A percentile compares a stretch with the other conserved stretches of the same genome.
These are phyloP conservation scores for Potentilla sterilis DNA, from an alignment of 306 rosid genomes.

Conservation along the genomic window DNA sequence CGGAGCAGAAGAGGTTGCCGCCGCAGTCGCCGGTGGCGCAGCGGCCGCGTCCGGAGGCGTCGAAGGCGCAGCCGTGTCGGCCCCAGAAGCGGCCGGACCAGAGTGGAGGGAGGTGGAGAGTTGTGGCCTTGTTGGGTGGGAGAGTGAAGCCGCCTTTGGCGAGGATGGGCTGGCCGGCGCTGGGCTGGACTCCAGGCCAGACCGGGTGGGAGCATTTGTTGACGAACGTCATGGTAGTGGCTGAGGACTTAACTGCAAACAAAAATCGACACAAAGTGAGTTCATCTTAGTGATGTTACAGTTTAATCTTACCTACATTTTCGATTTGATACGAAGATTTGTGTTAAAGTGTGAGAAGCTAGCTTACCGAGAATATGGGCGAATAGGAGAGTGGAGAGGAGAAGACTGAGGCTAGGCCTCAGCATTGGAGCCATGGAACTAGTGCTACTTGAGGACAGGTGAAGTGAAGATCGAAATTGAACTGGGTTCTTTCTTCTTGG, in stretches of 20 bases:
- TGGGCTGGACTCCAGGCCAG: conserved; percentile 92
- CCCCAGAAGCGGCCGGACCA: conserved; percentile 99
- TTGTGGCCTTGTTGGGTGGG: conserved; percentile 48
- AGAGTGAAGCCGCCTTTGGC: conserved; percentile 90
- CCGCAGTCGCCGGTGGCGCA: conserved; percentile 98
- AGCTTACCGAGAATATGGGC: conserved; percentile 41
- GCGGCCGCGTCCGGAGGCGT: conserved; percentile 65
- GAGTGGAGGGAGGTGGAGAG: conserved; percentile 64
- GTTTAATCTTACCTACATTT: not conserved
- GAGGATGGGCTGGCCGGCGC: conserved; percentile 75
- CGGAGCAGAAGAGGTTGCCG: conserved; percentile 77
- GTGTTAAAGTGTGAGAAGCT: not conserved
- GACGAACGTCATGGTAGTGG: conserved; percentile 41
- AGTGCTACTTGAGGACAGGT: too few relatives aligned
- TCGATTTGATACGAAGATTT: not conserved
- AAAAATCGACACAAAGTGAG: not conserved
- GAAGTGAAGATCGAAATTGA: not conserved
- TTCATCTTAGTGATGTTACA: not conserved
- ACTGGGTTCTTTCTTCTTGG: not conserved
- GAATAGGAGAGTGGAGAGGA: conserved; percentile 32
- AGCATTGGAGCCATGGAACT: conserved; percentile 36
- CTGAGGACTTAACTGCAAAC: conserved; percentile 34
- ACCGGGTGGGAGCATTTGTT: conserved; percentile 87
- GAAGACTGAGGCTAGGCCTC: conserved; percentile 27
- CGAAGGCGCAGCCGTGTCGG: conserved; percentile 88